phyloP scores from a whole-genome alignment of 768 basidiomycete species.

The Holtermanniella nyarrowii region DNA sequence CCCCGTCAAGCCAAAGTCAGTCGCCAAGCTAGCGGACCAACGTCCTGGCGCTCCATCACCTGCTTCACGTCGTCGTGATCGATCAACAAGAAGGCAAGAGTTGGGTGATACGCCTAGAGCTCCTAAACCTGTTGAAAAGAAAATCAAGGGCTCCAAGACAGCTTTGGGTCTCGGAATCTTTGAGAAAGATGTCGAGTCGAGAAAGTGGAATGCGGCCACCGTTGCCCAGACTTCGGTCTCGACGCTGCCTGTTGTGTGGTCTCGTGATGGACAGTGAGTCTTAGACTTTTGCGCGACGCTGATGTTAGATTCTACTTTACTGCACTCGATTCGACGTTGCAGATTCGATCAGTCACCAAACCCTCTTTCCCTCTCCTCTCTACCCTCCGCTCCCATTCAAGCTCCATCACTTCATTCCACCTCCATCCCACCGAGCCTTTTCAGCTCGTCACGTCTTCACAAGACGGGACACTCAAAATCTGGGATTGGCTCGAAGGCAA shows the following conservation, averaged over 20 bases:
- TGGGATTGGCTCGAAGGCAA: conserved; percentile 90
- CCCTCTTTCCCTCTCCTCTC: conserved; percentile 75
- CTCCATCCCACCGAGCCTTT: conserved; percentile 77
- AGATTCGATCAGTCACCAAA: conserved; percentile 76
- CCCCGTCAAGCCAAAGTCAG: too few species aligned
- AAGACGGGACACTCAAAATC: conserved; percentile 71
- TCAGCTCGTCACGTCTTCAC: conserved; percentile 75
- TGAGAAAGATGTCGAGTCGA: too few species aligned
- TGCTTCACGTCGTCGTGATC: too few species aligned
- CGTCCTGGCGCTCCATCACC: too few species aligned
- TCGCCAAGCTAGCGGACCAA: too few species aligned
- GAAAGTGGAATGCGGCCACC: conserved; percentile 9
- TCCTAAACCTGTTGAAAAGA: too few species aligned
- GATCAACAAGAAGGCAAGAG: too few species aligned
- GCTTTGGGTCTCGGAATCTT: too few species aligned
- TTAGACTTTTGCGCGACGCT: background rate
- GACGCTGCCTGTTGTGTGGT: background rate
- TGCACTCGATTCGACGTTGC: conserved; percentile 65
- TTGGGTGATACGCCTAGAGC: too few species aligned
- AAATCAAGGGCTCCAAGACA: too few species aligned
- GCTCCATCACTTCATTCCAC: conserved; percentile 59
- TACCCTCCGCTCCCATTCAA: conserved; percentile 46
- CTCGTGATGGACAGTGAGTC: background rate
- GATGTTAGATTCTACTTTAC: conserved; percentile 73
- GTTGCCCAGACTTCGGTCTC: background rate